Base-by-base conservation (phyloP, 192 early-diverging fungal species). In the Coemansia sp. region DNA sequence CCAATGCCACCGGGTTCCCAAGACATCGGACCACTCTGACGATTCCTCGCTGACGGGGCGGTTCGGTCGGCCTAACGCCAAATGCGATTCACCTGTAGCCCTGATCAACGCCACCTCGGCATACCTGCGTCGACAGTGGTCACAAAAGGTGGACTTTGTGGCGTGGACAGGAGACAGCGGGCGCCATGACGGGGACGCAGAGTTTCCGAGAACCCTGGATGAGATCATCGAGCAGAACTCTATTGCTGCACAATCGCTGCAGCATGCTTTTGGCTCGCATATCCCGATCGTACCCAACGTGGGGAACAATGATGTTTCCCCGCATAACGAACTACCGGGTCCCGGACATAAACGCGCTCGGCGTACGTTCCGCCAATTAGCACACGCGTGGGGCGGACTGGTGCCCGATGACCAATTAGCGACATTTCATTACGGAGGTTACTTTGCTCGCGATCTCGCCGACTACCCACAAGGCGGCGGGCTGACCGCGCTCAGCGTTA, bases 231-330 rank as follows among this genome's bases (percentile, higher is more conserved):
- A 85, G 29, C 78, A 84, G 50, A 91, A 93, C 68, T 65, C 44
- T 6, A 57, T 76, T 4, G 84, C 90, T 1, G 73, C 84, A 3
- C 55, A 51, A 4, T 68, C 73, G 29, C 70, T 92, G 68, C 69
- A 75, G 3, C 32, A 76, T 15, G 82, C 80, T 0, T 92, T 92
- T 63, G 37, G 45, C 17, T 1, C 8, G 6, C 19, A 25, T 39
- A 38, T 63, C 12, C 63, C 80, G 6, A 37, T 78, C 0, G 70
- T 83, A 19, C 77, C 77, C 14, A 84, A 72, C 11, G 69, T 84
- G 32, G 90, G 90, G 61, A 93, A 93, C 72, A 91, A 91, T 67
- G 90, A 91, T 65, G 75, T 91, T 12, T 85, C 88, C 44, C 90
- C 90, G 27, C 89, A 90, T 72, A 93, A 93, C 64, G 83, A 87